Conservation (phyloP, 176 grass and related monocot species). For the bread wheat (Triticum aestivum) region DNA sequence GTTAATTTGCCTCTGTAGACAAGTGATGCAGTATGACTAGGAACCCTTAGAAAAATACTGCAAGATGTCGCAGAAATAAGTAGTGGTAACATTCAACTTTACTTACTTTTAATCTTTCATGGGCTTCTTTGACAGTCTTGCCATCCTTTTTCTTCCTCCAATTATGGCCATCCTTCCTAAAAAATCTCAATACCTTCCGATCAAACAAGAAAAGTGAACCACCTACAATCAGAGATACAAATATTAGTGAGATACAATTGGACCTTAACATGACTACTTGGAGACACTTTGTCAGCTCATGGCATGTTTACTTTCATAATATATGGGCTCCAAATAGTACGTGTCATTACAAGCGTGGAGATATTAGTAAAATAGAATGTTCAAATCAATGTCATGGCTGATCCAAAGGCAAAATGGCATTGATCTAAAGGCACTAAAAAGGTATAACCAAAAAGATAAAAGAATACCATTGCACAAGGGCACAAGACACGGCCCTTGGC, state of each 20-base stretch:
- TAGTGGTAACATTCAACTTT: conserved; percentile 7
- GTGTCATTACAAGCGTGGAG: not conserved
- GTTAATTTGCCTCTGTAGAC: not conserved
- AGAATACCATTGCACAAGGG: not conserved
- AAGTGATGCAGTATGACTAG: not conserved
- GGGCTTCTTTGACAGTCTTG: conserved; percentile 95
- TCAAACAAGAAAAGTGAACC: conserved; percentile 98
- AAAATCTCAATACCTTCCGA: conserved; percentile 94
- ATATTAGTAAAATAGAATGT: not conserved
- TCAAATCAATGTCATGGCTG: not conserved
- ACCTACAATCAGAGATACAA: conserved; percentile 52
- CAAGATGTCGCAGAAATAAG: conserved; percentile 5
- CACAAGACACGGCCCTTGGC: not conserved
- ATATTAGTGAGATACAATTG: conserved; percentile 13
- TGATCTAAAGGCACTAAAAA: not conserved
- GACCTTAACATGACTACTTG: not conserved
- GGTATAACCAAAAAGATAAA: not conserved
- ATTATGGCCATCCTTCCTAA: conserved; percentile 91
- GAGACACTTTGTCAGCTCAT: not conserved
- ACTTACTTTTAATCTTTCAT: conserved; percentile 92
- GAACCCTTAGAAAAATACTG: conserved; percentile 17
- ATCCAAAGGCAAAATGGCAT: not conserved
- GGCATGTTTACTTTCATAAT: not conserved
- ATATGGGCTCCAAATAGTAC: not conserved
- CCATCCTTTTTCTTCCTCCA: conserved; percentile 98